phyloP scores from a whole-genome alignment of 2,329 filamentous ascomycete genomes.

The Colletotrichum lupini region DNA sequence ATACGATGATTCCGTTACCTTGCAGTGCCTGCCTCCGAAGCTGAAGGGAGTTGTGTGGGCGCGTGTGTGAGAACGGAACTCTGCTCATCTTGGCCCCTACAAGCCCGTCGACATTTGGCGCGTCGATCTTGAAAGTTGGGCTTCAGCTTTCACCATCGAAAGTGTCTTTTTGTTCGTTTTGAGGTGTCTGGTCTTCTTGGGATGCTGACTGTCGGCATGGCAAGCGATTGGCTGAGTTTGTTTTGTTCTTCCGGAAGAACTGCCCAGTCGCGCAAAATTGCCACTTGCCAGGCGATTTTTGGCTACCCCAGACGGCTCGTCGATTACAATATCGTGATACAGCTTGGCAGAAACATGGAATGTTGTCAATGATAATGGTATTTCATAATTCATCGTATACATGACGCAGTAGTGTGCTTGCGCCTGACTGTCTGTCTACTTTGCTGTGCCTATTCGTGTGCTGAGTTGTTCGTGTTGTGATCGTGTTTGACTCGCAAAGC shows the following conservation, averaged over 20 bases:
- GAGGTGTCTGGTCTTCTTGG: background rate
- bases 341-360: fast-evolving
- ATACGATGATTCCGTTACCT: background rate
- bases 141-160: background rate
- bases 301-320: background rate
- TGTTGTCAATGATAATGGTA: too few relatives aligned
- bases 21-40: background rate
- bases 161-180: background rate
- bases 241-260: background rate
- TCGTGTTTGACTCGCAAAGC: background rate
- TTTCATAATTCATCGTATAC: background rate
- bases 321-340: background rate
- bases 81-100: background rate
- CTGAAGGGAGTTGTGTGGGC: background rate
- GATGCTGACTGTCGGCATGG: background rate
- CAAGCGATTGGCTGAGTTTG: background rate
- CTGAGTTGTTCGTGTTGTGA: background rate
- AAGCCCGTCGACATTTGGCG: background rate
- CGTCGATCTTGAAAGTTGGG: background rate
- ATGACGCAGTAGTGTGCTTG: background rate
- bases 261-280: background rate
- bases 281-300: background rate
- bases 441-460: background rate
- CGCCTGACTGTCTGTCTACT: background rate
- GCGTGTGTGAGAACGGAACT: background rate